Evolutionary conservation across 2,329 filamentous ascomycete genomes (phyloP).

Genomic region (Didymella keratinophila): DNA sequence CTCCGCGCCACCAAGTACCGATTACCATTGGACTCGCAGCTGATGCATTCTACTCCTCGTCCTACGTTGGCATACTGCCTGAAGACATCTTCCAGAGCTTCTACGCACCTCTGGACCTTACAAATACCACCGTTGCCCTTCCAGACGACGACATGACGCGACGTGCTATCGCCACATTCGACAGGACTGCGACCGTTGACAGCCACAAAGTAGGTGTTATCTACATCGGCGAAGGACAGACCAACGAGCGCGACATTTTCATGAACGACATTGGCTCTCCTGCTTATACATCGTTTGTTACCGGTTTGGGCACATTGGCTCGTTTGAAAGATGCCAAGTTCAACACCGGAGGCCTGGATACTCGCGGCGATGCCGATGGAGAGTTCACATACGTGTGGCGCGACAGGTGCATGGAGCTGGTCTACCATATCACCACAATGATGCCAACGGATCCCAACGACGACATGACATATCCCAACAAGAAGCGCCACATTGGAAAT

Average conservation of each 20-base stretch:
- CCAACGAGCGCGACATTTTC: constrained; percentile 81
- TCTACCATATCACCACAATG: constrained; percentile 95
- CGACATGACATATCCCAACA: constrained; percentile 76
- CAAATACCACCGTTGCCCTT: constrained; percentile 73
- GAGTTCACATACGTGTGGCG: constrained; percentile 93
- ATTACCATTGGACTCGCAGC: constrained; percentile 50
- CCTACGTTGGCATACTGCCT: constrained; percentile 70
- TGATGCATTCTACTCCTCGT: constrained; percentile 55
- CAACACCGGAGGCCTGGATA: constrained; percentile 92
- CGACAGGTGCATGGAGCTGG: constrained; percentile 91
- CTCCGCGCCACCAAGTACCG: constrained; percentile 53
- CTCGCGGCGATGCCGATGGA: constrained; percentile 78
- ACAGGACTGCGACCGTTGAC: constrained; percentile 88
- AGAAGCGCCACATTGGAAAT: constrained; percentile 96
- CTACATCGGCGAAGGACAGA: constrained; percentile 89
- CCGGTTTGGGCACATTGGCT: constrained; percentile 81
- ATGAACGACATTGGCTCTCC: constrained; percentile 85
- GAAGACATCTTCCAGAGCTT: constrained; percentile 77
- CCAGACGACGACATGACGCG: constrained; percentile 74
- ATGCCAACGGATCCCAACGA: constrained; percentile 88
- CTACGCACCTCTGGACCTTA: constrained; percentile 61
- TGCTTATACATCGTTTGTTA: constrained; percentile 87
- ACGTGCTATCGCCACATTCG: constrained; percentile 81
- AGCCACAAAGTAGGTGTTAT: constrained; percentile 95
- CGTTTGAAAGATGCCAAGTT: constrained; percentile 82